Evolutionary conservation across 495 filamentous ascomycete genomes (phyloP), one percentile per base, ranked within the genome.

Genomic region (Aspergillus ellipticus): DNA sequence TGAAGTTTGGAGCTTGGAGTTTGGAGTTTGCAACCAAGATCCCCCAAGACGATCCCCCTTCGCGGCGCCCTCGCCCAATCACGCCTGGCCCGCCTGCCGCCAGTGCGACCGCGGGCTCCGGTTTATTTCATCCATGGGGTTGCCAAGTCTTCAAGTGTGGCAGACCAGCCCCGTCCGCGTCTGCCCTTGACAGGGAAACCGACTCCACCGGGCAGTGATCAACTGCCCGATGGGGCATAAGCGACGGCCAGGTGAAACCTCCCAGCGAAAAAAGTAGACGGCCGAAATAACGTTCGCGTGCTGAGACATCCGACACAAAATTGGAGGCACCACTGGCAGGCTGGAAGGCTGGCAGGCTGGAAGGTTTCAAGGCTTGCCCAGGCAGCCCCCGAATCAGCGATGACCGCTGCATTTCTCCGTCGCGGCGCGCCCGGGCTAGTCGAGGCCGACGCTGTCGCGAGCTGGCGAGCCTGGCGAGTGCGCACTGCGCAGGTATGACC

Each of bases 71-170:
- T 6, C 33, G 28, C 16, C 54, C 54, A 61, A 61, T 53, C 17
- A 31, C 8, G 22, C 4, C 9, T 24, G 6, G 28, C 20, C n/a
- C 17, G 41, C 8, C 20, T 47, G 31, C 19, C 26, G 42, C 35
- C 19, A 58, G 17, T 58, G 13, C 20, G 16, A 39, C 43, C 10
- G 9, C 15, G 37, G 50, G 53, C 28, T 50, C 49, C 58, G 49
- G 48, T 11, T 37, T 22, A 43, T 50, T 53, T 56, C 45, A 24
- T 16, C 29, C 53, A 42, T 21, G 42, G 49, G 5, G 17, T 16
- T 49, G 52, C 57, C 56, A 58, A 58, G 45, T 58, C 56, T 58
- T 58, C 51, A 59, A 37, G 50, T n/a, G 35, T 39, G n/a, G 35
- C n/a, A 28, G 24, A 28, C 24, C 24, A 28, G 24, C 4, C n/a